Evolutionary conservation across 73 alveolate species (phyloP), one percentile per base, ranked within the genome.

Genomic region (Effrenium voratum): DNA sequence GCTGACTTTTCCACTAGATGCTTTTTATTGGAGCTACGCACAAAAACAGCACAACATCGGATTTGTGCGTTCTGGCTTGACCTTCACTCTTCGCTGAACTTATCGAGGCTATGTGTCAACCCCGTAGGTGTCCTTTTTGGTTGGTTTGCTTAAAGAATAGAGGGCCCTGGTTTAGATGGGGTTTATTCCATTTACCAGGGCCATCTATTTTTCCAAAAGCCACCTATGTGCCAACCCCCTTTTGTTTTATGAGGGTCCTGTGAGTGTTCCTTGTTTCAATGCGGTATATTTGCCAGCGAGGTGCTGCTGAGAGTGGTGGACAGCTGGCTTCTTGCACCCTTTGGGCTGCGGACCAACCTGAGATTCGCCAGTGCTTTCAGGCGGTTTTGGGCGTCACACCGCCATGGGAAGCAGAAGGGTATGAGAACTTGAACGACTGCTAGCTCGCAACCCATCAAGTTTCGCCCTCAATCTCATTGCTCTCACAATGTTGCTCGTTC

Each of bases 321-420:
- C n/a, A 50, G 55, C 2, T 88, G 96, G 96, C 1, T 88, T 68
- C 86, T 88, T n/a, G 32, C 13, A 41, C 96, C 96, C 82, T 88
- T 88, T 49, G 96, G 96, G 44, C 73, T 88, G 46, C 41, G 63
- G 57, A 66, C 96, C 75, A 88, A 88, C 73, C 96, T 88, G 86
- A 88, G 66, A 45, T 88, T 88, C n/a, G 96, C 86, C 55, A 88
- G 96, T 41, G 96, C 96, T 47, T 88, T 88, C 85, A 63, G 94
- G 94, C 66, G 24, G n/a, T 8, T 30, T 1, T 2, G 44, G 41
- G 30, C 40, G 46, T 10, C 2, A 24, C 8, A 52, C 63, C 26
- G 8, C 63, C 63, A 19, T 52, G 8, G 63, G 63, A 19, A 19
- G 19, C 63, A n/a, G n/a, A n/a, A n/a, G n/a, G n/a, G n/a, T n/a